phyloP scores from a whole-genome alignment of 2,329 filamentous ascomycete species.

The Zalaria obscura region DNA sequence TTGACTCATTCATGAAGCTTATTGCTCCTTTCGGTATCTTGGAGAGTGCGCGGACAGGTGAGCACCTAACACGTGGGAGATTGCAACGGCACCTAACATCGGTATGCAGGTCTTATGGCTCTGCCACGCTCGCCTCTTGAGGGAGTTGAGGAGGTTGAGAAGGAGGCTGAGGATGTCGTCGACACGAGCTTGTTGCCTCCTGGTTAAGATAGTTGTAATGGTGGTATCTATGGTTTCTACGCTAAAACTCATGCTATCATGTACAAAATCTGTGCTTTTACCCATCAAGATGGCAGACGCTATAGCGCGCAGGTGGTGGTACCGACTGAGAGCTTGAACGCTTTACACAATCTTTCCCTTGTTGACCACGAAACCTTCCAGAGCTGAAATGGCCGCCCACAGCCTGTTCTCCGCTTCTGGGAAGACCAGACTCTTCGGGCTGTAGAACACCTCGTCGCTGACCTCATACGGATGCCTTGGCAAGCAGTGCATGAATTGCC shows the following conservation, averaged over 20 bases:
- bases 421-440: conserved; percentile 73
- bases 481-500: conserved; percentile 98
- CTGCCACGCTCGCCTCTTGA: conserved; percentile 83
- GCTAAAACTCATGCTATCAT: conserved; percentile 1
- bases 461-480: conserved; percentile 90
- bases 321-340: too few species aligned
- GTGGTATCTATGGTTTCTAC: conserved; percentile 1
- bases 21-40: conserved; percentile 89
- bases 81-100: conserved; percentile 6
- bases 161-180: conserved; percentile 88
- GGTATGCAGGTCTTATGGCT: conserved; percentile 63
- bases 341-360: conserved; percentile 54
- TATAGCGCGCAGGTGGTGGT: too few species aligned
- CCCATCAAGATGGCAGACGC: too few species aligned
- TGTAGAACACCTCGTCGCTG: conserved; percentile 87
- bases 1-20: conserved; percentile 96
- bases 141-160: conserved; percentile 52
- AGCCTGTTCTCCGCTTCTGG: conserved; percentile 87
- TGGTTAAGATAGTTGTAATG: conserved; percentile 41
- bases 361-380: conserved; percentile 90
- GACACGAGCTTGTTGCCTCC: conserved; percentile 89
- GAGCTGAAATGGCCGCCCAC: conserved; percentile 70
- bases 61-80: conserved; percentile 10
- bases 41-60: conserved; percentile 79
- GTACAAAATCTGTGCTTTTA: not conserved